These are phyloP conservation scores for Gaeumannomyces tritici DNA, from an alignment of 2,329 filamentous ascomycete species.

Conservation along the genomic window DNA sequence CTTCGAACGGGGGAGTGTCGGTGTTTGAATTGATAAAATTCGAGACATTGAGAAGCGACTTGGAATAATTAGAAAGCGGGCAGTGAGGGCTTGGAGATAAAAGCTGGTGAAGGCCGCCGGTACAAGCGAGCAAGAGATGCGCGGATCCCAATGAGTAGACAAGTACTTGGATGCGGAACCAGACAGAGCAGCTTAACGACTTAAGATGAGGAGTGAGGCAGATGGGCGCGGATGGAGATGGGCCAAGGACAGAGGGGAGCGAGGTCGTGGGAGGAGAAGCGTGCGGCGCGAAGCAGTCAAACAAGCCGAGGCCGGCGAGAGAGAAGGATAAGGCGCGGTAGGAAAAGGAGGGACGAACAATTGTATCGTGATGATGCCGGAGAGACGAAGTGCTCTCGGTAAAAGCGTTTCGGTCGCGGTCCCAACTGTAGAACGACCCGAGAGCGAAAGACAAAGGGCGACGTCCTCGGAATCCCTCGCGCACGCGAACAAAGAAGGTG, in stretches of 20 bases:
- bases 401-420: neutral
- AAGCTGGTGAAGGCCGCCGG: neutral
- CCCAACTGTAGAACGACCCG: neutral
- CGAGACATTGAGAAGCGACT: slow-evolving; percentile 25
- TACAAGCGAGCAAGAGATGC: neutral
- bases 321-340: slow-evolving; percentile 6
- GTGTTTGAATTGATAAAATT: slow-evolving; percentile 15
- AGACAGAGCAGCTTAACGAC: neutral
- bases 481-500: neutral
- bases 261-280: neutral
- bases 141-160: neutral
- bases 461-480: neutral
- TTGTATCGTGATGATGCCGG: slow-evolving; percentile 4
- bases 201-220: neutral
- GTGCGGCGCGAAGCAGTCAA: neutral
- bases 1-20: slow-evolving; percentile 18
- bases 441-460: neutral
- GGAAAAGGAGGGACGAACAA: slow-evolving; percentile 12
- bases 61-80: neutral
- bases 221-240: neutral
- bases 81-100: neutral
- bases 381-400: neutral
- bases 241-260: neutral
- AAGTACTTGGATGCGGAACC: neutral
- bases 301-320: neutral